Conservation (phyloP, 441 rosid genomes). For the Hura crepitans region DNA sequence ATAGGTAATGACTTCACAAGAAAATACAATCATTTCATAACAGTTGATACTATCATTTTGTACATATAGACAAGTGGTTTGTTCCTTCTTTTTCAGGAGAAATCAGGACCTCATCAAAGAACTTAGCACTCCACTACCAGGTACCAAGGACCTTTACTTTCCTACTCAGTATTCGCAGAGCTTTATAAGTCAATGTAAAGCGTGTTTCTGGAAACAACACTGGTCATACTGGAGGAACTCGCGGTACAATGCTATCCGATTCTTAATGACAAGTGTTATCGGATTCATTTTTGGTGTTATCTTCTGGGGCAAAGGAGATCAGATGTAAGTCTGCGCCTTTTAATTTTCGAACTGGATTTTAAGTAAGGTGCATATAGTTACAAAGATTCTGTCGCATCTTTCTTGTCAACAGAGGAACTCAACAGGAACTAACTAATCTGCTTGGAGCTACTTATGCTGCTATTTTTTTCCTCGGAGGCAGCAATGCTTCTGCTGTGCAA, state of each 20-base stretch:
- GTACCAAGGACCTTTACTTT: constrained; percentile 45
- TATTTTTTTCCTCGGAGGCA: constrained; percentile 72
- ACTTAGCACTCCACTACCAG: constrained; percentile 44
- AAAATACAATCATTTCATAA: too few species aligned
- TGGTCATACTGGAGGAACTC: constrained; percentile 65
- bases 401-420: constrained; percentile 11
- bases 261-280: constrained; percentile 41
- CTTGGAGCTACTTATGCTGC: constrained; percentile 64
- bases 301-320: constrained; percentile 51
- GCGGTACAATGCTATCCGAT: constrained; percentile 41
- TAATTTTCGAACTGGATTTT: neutral
- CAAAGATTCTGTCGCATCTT: neutral
- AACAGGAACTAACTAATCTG: constrained; percentile 38
- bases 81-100: constrained; percentile 30
- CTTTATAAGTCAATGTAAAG: constrained; percentile 50
- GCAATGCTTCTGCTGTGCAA: constrained; percentile 58
- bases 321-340: constrained; percentile 32
- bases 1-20: constrained; percentile 28
- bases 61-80: neutral
- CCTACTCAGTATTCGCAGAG: constrained; percentile 46
- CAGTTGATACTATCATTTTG: neutral
- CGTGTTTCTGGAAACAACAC: constrained; percentile 62
- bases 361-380: neutral
- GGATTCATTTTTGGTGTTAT: constrained; percentile 50
- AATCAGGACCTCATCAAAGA: constrained; percentile 48